Conservation (phyloP, 2,329 filamentous ascomycete genomes). For the Curvularia sp. region DNA sequence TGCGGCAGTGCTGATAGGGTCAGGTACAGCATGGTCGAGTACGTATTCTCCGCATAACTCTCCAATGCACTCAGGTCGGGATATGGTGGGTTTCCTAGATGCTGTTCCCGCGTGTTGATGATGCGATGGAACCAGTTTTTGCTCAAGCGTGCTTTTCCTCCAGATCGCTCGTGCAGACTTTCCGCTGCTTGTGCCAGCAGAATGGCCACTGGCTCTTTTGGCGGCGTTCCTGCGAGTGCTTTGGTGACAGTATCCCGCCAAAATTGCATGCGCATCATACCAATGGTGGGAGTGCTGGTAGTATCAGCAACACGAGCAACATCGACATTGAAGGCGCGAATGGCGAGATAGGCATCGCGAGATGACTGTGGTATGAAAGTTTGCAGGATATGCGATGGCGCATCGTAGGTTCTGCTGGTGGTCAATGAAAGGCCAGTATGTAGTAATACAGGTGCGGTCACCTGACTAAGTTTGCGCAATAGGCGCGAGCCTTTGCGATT, state of each 20-base stretch:
- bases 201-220: conserved; percentile 89
- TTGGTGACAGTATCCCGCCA: conserved; percentile 86
- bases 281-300: conserved; percentile 86
- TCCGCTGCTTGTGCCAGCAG: conserved; percentile 76
- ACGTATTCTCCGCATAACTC: conserved; percentile 91
- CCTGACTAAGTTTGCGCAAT: conserved; percentile 66
- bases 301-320: conserved; percentile 88
- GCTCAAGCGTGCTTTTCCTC: conserved; percentile 59
- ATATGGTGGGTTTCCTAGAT: conserved; percentile 85
- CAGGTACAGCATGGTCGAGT: conserved; percentile 89
- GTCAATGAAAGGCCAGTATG: background rate
- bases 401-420: conserved; percentile 76
- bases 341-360: conserved; percentile 84
- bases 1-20: conserved; percentile 81
- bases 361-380: conserved; percentile 80
- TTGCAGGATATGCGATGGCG: conserved; percentile 84
- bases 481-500: conserved; percentile 61
- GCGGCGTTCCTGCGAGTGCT: conserved; percentile 77
- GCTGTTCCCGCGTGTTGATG: conserved; percentile 79
- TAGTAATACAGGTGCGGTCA: conserved; percentile 36
- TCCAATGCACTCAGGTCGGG: conserved; percentile 76
- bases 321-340: conserved; percentile 92
- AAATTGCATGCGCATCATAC: conserved; percentile 89
- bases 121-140: conserved; percentile 69
- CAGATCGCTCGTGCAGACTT: conserved; percentile 58